Evolutionary conservation across 306 rosid species (phyloP), one percentile per base, ranked within the genome.

Genomic region (Gynostemma pentaphyllum): DNA sequence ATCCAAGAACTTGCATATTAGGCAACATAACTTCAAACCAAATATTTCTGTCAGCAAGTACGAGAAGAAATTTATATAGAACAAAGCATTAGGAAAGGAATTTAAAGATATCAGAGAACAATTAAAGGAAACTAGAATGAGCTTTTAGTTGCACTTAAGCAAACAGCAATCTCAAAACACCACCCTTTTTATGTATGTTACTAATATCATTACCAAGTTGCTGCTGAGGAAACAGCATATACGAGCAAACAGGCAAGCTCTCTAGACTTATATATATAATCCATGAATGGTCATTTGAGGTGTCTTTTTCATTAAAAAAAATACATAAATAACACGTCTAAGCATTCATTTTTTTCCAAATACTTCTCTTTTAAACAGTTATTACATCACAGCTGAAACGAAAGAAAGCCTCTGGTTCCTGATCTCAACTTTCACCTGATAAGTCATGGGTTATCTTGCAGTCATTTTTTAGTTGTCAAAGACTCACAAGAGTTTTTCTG

Each of bases 1-100:
- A 72, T 10, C 23, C 48, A 63, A 32, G 59, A 55, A 63, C 62
- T 29, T 4, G 41, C 59, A 64, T 63, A 55, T 46, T 39, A 64
- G 30, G 23, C 41, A 41, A 28, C 52, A 64, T 22, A 18, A 46
- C 4, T 46, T 15, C 4, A 10, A 51, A 21, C 10, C 4, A 39
- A 13, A 18, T 30, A 68, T 30, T 12, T 29, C 47, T 11, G 34
- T 34, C 19, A 12, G 46, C 10, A 51, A 7, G 4, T 51, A 19
- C 26, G 63, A 51, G 45, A 24, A 67, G 19, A 16, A 26, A 13
- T 8, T 10, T 22, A 9, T 28, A 30, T 37, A 65, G 2, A 37
- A 36, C 18, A 34, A 55, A 55, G 16, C 32, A 28, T 19, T 56
- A 21, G 7, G 45, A 39, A 16, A n/a, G n/a, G 11, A 39, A 16